Conservation (phyloP, 2,329 filamentous ascomycete genomes). For the Phialophora chinensis region DNA sequence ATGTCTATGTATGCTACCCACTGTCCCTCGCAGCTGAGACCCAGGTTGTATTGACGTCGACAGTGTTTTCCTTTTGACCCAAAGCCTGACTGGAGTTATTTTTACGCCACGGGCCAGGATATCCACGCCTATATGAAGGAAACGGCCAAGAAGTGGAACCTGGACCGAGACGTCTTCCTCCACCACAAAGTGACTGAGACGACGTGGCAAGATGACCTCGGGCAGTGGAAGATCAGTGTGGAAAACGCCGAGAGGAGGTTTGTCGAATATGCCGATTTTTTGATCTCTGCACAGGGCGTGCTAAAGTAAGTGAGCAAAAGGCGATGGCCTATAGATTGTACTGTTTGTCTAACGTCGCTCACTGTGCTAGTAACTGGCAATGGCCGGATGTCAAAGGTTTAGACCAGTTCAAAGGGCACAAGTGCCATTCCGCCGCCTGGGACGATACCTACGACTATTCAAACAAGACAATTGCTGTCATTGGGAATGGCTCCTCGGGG, state of each 20-base stretch:
- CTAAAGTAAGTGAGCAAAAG: slow-evolving; percentile 25
- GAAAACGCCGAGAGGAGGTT: slow-evolving; percentile 38
- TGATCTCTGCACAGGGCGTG: slow-evolving; percentile 45
- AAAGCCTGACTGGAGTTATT: slow-evolving; percentile 51
- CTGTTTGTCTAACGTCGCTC: too few relatives aligned
- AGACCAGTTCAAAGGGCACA: slow-evolving; percentile 40
- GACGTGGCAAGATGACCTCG: slow-evolving; percentile 46
- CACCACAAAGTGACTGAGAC: slow-evolving; percentile 47
- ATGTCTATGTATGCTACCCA: slow-evolving; percentile 62
- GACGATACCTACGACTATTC: slow-evolving; percentile 39
- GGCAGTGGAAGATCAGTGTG: slow-evolving; percentile 48
- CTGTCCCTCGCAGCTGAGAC: background rate
- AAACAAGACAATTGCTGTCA: slow-evolving; percentile 42
- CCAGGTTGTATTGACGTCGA: slow-evolving; percentile 16
- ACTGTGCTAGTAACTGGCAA: slow-evolving; percentile 28
- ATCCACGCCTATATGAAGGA: slow-evolving; percentile 52
- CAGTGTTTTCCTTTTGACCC: slow-evolving; percentile 47
- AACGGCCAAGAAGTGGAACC: slow-evolving; percentile 48
- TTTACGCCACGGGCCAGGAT: slow-evolving; percentile 50
- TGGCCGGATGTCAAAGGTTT: slow-evolving; percentile 43
- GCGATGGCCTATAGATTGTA: too few relatives aligned
- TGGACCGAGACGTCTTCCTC: slow-evolving; percentile 48
- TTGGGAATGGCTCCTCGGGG: slow-evolving; percentile 45
- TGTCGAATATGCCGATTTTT: slow-evolving; percentile 44
- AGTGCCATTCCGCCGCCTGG: slow-evolving; percentile 42